These are phyloP conservation scores for Globisporangium nunn DNA, from an alignment of 352 stramenopile species.

Conservation along the genomic window DNA sequence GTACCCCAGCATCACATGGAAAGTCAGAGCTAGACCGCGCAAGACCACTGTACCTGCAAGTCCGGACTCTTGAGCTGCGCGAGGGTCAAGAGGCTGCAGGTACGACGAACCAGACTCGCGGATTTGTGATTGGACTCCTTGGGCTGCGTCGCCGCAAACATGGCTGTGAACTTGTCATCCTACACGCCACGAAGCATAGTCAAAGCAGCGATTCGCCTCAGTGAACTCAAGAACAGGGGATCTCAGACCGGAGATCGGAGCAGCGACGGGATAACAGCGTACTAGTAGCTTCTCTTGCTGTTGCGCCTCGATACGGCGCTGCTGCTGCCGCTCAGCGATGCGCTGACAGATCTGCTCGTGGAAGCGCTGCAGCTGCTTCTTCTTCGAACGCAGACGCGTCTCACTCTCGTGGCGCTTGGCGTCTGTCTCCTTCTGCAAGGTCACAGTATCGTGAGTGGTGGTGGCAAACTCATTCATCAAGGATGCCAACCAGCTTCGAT, in stretches of 20 bases:
- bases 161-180: constrained; percentile 32
- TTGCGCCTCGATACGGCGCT: constrained; percentile 25
- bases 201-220: background rate
- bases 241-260: background rate
- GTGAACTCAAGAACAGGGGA: background rate
- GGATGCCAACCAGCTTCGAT: background rate
- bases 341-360: constrained; percentile 53
- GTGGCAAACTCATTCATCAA: background rate
- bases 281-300: constrained; percentile 24
- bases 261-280: background rate
- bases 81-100: background rate
- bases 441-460: no score
- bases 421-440: constrained; percentile 24
- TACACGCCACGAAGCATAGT: background rate
- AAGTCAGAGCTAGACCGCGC: background rate
- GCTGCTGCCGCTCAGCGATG: constrained; percentile 35
- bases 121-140: background rate
- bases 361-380: constrained; percentile 44
- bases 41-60: constrained; percentile 2
- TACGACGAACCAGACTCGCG: background rate
- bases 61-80: background rate
- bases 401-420: constrained; percentile 25
- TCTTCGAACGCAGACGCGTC: constrained; percentile 24
- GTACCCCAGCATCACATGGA: background rate
- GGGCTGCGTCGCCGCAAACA: constrained; percentile 19